These are phyloP conservation scores for Taphrina populina DNA, from an alignment of 1,139 yeast species.

Conservation along the genomic window DNA sequence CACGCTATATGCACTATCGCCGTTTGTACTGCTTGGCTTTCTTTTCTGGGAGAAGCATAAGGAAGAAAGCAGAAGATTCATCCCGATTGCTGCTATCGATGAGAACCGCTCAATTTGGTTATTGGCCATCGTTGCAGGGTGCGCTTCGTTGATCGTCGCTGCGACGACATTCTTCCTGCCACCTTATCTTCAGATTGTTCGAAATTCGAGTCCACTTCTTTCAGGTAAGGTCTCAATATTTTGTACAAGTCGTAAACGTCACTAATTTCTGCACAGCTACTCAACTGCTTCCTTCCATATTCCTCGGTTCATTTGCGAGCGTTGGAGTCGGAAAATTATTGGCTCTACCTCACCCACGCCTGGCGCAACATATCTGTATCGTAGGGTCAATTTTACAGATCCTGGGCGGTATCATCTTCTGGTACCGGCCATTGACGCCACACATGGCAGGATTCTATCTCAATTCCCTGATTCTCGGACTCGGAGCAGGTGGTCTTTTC, in stretches of 20 bases:
- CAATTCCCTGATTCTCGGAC: neutral
- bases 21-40: conserved; percentile 3
- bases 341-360: conserved; percentile 6
- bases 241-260: neutral
- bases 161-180: conserved; percentile 22
- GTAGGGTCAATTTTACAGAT: conserved; percentile 13
- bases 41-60: conserved; percentile 11
- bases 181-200: conserved; percentile 23
- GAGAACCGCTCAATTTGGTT: conserved; percentile 7
- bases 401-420: conserved; percentile 13
- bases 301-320: conserved; percentile 11
- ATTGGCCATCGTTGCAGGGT: conserved; percentile 3
- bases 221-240: neutral
- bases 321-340: conserved; percentile 9
- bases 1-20: conserved; percentile 10
- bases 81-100: conserved; percentile 12
- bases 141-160: conserved; percentile 5
- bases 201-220: conserved; percentile 8
- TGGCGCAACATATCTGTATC: conserved; percentile 11
- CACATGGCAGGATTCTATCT: conserved; percentile 1
- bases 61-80: conserved; percentile 1
- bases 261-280: neutral
- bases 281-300: conserved; percentile 10
- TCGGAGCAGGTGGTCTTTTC: conserved; percentile 20
- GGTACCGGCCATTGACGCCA: neutral